These are phyloP conservation scores for Cunninghamia lanceolata DNA, from an alignment of 75 land plant species.

Conservation along the genomic window DNA sequence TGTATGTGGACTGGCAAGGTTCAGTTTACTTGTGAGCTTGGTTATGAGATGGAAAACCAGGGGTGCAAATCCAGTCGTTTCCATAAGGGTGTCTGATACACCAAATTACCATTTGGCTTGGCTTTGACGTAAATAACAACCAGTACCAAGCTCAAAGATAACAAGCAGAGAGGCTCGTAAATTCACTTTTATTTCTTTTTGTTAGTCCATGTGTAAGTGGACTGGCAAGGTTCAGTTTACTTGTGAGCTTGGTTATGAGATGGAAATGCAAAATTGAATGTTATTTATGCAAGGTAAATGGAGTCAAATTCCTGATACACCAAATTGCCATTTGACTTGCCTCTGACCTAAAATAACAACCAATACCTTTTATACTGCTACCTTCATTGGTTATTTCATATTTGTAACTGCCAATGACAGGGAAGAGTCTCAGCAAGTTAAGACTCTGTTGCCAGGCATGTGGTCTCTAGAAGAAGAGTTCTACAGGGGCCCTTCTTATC, in stretches of 20 bases:
- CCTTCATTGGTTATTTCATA: background rate
- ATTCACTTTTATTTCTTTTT: background rate
- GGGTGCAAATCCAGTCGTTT: background rate
- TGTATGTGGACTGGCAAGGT: background rate
- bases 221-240: background rate
- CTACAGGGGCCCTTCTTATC: background rate
- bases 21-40: background rate
- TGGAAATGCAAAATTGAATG: background rate
- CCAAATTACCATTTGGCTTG: background rate
- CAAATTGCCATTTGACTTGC: background rate
- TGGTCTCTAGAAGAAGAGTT: background rate
- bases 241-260: background rate
- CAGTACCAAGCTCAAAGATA: conserved; percentile 49
- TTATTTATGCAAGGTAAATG: background rate
- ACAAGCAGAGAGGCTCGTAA: conserved; percentile 78
- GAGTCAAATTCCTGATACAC: background rate
- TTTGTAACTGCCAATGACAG: background rate
- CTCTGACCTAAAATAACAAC: background rate
- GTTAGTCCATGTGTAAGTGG: background rate
- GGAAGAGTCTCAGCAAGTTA: background rate
- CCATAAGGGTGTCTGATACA: background rate
- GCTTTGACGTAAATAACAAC: background rate
- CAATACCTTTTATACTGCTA: background rate
- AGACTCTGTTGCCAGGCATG: background rate
- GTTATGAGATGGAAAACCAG: background rate